A percentile compares a stretch with the other conserved stretches of the same genome.
phyloP scores from a whole-genome alignment of 768 basidiomycete species.

The Pleurotus tuber-regium region DNA sequence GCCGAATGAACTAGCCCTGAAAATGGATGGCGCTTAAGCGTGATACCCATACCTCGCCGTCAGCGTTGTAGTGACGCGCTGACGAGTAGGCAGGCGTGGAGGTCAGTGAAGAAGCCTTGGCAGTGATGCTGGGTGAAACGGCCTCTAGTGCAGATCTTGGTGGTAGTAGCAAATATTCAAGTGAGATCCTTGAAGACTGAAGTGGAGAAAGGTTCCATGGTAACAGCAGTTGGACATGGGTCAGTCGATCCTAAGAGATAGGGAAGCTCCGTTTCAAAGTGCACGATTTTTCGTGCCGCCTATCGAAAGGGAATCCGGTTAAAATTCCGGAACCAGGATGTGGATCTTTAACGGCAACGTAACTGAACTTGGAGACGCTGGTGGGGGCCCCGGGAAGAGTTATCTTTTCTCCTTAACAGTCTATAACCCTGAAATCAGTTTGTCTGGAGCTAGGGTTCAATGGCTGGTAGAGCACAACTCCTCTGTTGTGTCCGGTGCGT shows the following conservation, averaged over 20 bases:
- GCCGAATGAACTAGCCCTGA: slow-evolving; percentile 89
- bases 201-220: slow-evolving; percentile 87
- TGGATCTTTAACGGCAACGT: slow-evolving; percentile 39
- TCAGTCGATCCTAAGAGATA: slow-evolving; percentile 83
- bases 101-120: slow-evolving; percentile 76
- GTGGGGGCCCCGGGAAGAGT: slow-evolving; percentile 75
- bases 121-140: slow-evolving; percentile 71
- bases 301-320: slow-evolving; percentile 62
- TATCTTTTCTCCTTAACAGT: slow-evolving; percentile 78
- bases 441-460: slow-evolving; percentile 72
- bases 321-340: slow-evolving; percentile 45
- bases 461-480: slow-evolving; percentile 71
- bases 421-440: slow-evolving; percentile 73
- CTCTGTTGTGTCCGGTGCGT: slow-evolving; percentile 71
- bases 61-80: slow-evolving; percentile 66
- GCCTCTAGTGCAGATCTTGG: slow-evolving; percentile 86
- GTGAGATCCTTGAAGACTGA: slow-evolving; percentile 85
- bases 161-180: slow-evolving; percentile 89
- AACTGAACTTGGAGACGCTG: slow-evolving; percentile 63
- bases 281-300: slow-evolving; percentile 46
- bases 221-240: slow-evolving; percentile 86
- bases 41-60: slow-evolving; percentile 84
- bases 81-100: slow-evolving; percentile 78
- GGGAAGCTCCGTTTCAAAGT: slow-evolving; percentile 72
- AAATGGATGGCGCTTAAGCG: slow-evolving; percentile 89